These are phyloP conservation scores for Claviceps sorghi DNA, from an alignment of 2,329 filamentous ascomycete genomes.

Conservation along the genomic window DNA sequence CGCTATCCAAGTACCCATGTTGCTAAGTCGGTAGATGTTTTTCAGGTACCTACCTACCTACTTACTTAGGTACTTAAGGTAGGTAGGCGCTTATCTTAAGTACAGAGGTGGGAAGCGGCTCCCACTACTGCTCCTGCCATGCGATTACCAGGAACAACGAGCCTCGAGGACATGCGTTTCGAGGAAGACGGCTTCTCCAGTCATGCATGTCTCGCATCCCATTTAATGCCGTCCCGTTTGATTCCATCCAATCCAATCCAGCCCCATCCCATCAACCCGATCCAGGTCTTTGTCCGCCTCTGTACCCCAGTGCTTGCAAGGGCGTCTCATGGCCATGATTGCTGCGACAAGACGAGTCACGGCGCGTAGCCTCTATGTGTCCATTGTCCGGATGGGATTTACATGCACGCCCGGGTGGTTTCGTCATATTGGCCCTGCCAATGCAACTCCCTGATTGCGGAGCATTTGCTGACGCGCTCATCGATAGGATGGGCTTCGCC, in stretches of 20 bases:
- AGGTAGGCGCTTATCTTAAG: background rate
- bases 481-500: background rate
- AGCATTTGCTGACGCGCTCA: background rate
- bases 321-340: background rate
- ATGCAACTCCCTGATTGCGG: background rate
- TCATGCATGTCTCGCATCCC: background rate
- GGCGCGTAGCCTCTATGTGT: background rate
- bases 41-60: no score
- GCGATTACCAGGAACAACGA: background rate
- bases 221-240: background rate
- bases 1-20: no score
- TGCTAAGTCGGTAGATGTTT: no score
- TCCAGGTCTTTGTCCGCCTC: background rate
- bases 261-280: background rate
- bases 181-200: background rate
- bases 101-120: background rate
- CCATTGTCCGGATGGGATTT: background rate
- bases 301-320: background rate
- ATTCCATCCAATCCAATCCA: background rate
- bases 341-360: background rate
- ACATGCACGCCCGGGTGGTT: background rate
- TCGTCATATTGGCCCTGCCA: background rate
- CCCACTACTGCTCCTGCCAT: background rate
- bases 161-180: background rate
- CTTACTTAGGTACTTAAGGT: no score